These are phyloP conservation scores for Ceriops decandra DNA, from an alignment of 345 rosid genomes.

Conservation along the genomic window DNA sequence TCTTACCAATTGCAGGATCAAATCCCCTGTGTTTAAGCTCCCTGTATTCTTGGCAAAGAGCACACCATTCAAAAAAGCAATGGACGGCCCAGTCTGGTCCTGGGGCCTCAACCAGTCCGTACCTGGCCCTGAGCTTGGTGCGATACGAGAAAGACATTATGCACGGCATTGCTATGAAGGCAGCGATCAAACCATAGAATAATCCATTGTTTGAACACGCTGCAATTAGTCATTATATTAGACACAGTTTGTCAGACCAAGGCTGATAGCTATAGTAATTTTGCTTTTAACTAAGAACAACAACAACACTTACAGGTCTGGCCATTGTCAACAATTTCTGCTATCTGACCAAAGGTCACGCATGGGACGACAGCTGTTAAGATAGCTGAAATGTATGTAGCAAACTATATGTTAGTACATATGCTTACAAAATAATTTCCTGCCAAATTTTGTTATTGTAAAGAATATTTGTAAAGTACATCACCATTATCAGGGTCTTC, in stretches of 20 bases:
- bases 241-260: too few species aligned
- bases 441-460: too few species aligned
- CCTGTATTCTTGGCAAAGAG: conserved; percentile 73
- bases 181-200: conserved; percentile 36
- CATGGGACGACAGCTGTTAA: conserved; percentile 46
- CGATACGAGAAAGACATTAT: conserved; percentile 60
- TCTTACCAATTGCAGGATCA: conserved; percentile 63
- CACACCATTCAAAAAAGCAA: conserved; percentile 55
- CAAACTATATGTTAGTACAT: neutral
- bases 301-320: conserved; percentile 27
- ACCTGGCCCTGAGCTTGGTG: conserved; percentile 55
- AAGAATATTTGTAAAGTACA: neutral
- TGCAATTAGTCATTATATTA: conserved; percentile 9
- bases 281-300: too few species aligned
- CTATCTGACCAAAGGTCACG: conserved; percentile 55
- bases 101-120: conserved; percentile 55
- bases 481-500: conserved; percentile 62
- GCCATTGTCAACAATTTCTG: conserved; percentile 62
- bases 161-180: conserved; percentile 42
- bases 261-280: too few species aligned
- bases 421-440: neutral
- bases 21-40: conserved; percentile 61
- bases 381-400: conserved; percentile 37
- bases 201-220: conserved; percentile 52
- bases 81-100: conserved; percentile 65